Base-by-base conservation (phyloP, 805 yeast species). In the Citeromyces nyonsensis region DNA sequence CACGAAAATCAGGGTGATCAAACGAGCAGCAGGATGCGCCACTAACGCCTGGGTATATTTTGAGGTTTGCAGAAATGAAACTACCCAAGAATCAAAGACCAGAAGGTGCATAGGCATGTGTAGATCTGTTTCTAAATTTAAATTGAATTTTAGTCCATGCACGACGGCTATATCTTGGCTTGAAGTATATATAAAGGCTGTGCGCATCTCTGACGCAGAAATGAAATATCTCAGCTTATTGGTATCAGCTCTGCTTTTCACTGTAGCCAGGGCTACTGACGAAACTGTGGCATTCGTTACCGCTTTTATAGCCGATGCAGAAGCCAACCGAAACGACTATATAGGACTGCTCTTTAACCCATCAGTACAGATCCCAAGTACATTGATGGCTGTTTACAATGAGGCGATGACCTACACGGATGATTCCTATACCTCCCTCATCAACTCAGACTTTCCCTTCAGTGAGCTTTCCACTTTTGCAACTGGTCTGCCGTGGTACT, bases 281-380 rank as follows among this genome's bases (percentile, higher is more conserved):
- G 36, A 11, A 31, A 24, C 14, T 6, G 45, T 45, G 5, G 50
- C 42, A 30, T 44, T 57, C 27, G 38, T 60, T 29, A 56, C 57
- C 10, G 64, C 54, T n/a, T 41, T 61, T 18, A 51, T 51, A 26
- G 42, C 48, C 18, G 67, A 61, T 42, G 48, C 52, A 35, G 45
- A 48, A 27, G 45, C 38, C 33, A 44, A 61, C 42, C 36, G 38
- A 6, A 38, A 35, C 24, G 48, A 58, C 15, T 60, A 61, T 41
- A 27, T 59, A 12, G 22, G 22, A 18, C 22, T 18, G 22, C 22
- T 18, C 22, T 18, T 18, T 18, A 18, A 18, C 22, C 22, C 22
- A 5, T 18, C 22, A 7, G 22, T 18, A 18, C 22, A 18, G 22
- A 18, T 18, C 22, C 22, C 22, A 18, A 18, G 22, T 18, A 18